Percentiles rank a stretch among this genome's conserved stretches.
Conservation (phyloP, 2,329 filamentous ascomycete species). For the Myriosclerotinia curreyana region DNA sequence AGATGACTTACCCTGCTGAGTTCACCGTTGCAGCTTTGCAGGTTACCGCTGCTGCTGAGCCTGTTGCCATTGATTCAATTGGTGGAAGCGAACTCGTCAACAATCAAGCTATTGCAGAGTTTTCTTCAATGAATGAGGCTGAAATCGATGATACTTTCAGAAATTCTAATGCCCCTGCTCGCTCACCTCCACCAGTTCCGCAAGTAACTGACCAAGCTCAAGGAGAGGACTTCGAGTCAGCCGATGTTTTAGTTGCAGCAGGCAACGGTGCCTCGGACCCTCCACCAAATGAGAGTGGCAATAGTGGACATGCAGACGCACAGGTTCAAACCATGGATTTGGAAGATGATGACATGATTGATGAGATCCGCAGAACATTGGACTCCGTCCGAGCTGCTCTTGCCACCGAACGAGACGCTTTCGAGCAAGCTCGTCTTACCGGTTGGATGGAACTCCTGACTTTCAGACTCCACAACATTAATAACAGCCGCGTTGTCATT, state of each 20-base stretch:
- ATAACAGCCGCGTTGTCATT: too few species aligned
- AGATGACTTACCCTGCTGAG: background rate
- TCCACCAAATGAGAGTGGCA: background rate
- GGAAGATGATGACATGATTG: background rate
- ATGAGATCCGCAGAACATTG: background rate
- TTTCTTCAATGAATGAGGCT: background rate
- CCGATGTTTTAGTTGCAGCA: background rate
- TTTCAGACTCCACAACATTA: too few species aligned
- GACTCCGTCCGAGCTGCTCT: too few species aligned
- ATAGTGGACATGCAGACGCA: background rate
- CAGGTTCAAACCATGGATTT: background rate
- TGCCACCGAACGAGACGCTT: too few species aligned
- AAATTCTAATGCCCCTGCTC: background rate
- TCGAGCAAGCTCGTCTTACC: too few species aligned
- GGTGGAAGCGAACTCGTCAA: background rate
- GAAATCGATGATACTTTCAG: background rate
- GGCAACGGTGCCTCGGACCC: conserved; percentile 1
- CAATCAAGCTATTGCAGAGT: background rate
- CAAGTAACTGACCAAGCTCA: background rate
- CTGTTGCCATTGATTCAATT: background rate
- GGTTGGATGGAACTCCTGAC: too few species aligned
- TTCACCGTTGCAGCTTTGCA: background rate
- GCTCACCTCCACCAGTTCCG: background rate
- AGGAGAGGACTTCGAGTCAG: background rate
- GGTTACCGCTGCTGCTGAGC: background rate